A percentile compares a stretch with the other conserved stretches of the same genome.
Conservation (phyloP, 2,329 filamentous ascomycete species). For the Westerdykella aurantiaca region DNA sequence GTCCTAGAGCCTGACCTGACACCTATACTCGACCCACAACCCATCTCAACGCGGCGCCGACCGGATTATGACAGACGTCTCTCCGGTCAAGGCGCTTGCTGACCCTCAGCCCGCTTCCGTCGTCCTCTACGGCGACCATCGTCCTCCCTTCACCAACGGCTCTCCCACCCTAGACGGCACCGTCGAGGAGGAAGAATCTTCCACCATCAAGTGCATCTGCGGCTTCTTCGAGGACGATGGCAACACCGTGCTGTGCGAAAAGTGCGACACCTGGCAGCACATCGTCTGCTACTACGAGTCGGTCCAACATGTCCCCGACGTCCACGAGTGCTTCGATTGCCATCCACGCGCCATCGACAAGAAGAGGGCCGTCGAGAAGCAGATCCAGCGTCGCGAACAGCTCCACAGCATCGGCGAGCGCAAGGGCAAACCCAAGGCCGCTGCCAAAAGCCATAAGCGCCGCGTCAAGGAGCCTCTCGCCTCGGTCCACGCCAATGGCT, state of each 20-base stretch:
- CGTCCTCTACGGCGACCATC: constrained; percentile 24
- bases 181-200: constrained; percentile 68
- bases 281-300: constrained; percentile 93
- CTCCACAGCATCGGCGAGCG: constrained; percentile 48
- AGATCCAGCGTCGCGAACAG: constrained; percentile 54
- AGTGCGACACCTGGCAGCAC: constrained; percentile 96
- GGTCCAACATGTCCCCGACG: constrained; percentile 61
- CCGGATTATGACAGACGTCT: constrained; percentile 42
- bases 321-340: constrained; percentile 88
- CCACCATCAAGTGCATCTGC: constrained; percentile 98
- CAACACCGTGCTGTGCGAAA: constrained; percentile 93
- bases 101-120: constrained; percentile 38
- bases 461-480: constrained; percentile 65
- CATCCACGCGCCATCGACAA: constrained; percentile 69
- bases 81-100: constrained; percentile 39
- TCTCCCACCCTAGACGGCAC: constrained; percentile 30
- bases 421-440: constrained; percentile 70
- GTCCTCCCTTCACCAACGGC: constrained; percentile 33
- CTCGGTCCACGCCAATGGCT: constrained; percentile 60
- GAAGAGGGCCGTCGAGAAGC: constrained; percentile 68
- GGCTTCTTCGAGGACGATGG: constrained; percentile 91
- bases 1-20: constrained; percentile 27
- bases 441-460: constrained; percentile 81
- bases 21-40: too few relatives aligned
- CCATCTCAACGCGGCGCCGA: constrained; percentile 11